These are phyloP conservation scores for Lantana camara DNA, from an alignment of 257 asterid genomes.

Conservation along the genomic window DNA sequence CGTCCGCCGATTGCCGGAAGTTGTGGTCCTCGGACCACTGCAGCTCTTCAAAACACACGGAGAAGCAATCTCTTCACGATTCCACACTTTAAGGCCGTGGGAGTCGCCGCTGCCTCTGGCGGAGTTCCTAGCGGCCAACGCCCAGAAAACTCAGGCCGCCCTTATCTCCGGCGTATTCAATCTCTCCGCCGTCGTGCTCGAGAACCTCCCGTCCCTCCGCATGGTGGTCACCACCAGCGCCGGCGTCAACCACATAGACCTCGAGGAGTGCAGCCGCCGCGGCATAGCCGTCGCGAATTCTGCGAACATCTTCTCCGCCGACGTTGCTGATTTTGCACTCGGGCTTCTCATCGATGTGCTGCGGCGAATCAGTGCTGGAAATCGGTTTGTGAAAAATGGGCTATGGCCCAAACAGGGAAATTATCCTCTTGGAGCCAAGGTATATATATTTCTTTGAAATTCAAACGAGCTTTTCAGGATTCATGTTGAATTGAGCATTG, in stretches of 20 bases:
- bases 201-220: conserved; percentile 55
- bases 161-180: conserved; percentile 30
- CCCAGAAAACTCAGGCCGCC: conserved; percentile 49
- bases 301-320: conserved; percentile 40
- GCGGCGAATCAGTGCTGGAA: conserved; percentile 45
- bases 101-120: conserved; percentile 54
- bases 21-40: conserved; percentile 64
- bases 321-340: conserved; percentile 62
- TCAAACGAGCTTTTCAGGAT: no score
- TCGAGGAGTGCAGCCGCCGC: conserved; percentile 67
- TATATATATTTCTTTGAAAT: conserved; percentile 14
- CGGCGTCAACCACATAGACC: conserved; percentile 68
- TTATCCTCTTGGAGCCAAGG: conserved; percentile 65
- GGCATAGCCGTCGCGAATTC: conserved; percentile 57
- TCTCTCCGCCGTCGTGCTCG: conserved; percentile 46
- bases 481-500: no score
- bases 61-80: conserved; percentile 36
- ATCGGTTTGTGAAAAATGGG: conserved; percentile 53
- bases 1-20: conserved; percentile 40
- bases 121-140: conserved; percentile 49
- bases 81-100: conserved; percentile 46
- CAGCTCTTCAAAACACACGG: conserved; percentile 27
- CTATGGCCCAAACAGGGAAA: conserved; percentile 42
- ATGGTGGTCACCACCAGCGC: conserved; percentile 57
- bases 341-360: conserved; percentile 55